Evolutionary conservation across 495 filamentous ascomycete species (phyloP), one percentile per base, ranked within the genome.

Genomic region (Podospora didyma): DNA sequence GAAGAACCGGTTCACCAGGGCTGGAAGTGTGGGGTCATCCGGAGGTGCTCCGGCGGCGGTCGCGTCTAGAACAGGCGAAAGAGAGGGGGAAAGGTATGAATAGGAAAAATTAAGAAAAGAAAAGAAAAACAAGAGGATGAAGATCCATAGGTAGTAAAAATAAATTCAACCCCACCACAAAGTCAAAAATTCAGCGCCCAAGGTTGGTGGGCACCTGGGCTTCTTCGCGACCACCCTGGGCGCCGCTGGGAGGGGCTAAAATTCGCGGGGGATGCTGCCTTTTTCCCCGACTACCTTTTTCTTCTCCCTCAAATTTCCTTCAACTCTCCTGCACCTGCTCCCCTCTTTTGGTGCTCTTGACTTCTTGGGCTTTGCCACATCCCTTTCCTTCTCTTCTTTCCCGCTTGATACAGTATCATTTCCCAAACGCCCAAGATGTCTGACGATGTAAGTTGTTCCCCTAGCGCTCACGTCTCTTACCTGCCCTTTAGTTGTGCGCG

Each of bases 391-490:
- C 54, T 56, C 62, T 63, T 57, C 49, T 56, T 56, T 53, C 54
- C 49, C 49, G 44, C 54, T 58, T 31, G 50, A 61, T 55, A 39
- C 34, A 64, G 54, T 64, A 70, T 72, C 64, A 44, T 71, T 71
- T 54, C 49, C 52, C 64, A 74, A 63, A 64, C 60, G 53, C 62
- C 68, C 70, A 77, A 71, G 51, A 82, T 83, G 79, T 70, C 78
- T 54, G 79, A 83, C 50, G 64, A 69, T 51, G 76, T 79, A 62
- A 64, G 70, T 71, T 42, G 2, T 51, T 10, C 17, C 50, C 26
- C 16, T 31, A 28, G 48, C 14, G 31, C 49, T 53, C 22, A 58
- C 28, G n/a, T 46, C 31, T 5, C 39, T 9, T 16, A 14, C 14
- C 1, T 47, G 54, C 34, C 35, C 52, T 51, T 49, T 46, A 53